phyloP scores from a whole-genome alignment of 768 basidiomycete species.

The Naematelia aurantialba region DNA sequence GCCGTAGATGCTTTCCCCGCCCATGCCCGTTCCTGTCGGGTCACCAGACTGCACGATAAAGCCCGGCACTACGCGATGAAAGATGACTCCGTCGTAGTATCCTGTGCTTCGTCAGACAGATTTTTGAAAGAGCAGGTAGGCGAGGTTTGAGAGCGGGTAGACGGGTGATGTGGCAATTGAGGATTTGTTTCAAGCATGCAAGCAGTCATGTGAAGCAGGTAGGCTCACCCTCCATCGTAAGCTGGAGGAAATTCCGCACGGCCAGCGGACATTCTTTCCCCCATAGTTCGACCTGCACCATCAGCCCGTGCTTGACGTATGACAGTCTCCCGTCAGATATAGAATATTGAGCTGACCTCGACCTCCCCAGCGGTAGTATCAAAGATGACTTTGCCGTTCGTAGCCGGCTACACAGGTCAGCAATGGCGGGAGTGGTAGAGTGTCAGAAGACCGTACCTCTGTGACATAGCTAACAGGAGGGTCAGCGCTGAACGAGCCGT shows the following conservation, averaged over 20 bases:
- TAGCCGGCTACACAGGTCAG: conserved; percentile 54
- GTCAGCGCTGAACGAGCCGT: conserved; percentile 1
- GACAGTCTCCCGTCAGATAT: neutral
- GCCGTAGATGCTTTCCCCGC: conserved; percentile 94
- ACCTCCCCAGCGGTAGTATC: conserved; percentile 80
- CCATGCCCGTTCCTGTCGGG: conserved; percentile 79
- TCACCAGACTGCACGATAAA: conserved; percentile 96
- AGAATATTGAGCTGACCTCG: conserved; percentile 45
- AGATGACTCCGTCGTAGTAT: conserved; percentile 93
- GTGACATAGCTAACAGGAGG: conserved; percentile 33
- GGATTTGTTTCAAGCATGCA: too few species aligned
- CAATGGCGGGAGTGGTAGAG: conserved; percentile 1
- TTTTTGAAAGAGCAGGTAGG: neutral
- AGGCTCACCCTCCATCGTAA: conserved; percentile 80
- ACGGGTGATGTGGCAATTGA: neutral
- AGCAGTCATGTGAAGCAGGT: neutral
- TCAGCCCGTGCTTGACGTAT: too few species aligned
- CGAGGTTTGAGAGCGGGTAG: neutral
- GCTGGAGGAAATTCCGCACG: conserved; percentile 82
- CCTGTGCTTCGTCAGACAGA: conserved; percentile 55
- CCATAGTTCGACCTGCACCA: conserved; percentile 85
- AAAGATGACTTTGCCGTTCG: conserved; percentile 77
- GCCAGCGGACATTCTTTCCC: conserved; percentile 94
- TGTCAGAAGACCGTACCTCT: conserved; percentile 26
- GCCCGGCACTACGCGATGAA: conserved; percentile 86